A percentile compares a stretch with the other conserved stretches of the same genome.
These are phyloP conservation scores for Cutaneotrichosporon spelunceum DNA, from an alignment of 1,284 basidiomycete genomes.

Conservation along the genomic window DNA sequence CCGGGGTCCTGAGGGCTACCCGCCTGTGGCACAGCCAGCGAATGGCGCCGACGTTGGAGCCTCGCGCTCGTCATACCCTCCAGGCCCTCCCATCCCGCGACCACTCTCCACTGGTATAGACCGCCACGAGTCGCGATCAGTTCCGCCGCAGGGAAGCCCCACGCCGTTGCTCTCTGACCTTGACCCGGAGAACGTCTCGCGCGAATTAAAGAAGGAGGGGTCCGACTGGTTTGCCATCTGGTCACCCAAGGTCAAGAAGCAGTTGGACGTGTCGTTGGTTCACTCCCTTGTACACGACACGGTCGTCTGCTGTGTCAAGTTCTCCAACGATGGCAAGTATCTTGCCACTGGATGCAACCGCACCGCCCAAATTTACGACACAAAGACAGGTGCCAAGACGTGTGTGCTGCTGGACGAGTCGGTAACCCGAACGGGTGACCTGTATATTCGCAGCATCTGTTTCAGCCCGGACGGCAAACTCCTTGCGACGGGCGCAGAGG, in stretches of 20 bases:
- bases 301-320: conserved; percentile 90
- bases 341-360: conserved; percentile 89
- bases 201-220: conserved; percentile 69
- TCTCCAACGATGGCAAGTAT: conserved; percentile 81
- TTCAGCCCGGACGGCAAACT: conserved; percentile 78
- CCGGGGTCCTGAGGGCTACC: conserved; percentile 14
- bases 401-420: conserved; percentile 68
- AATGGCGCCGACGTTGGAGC: conserved; percentile 34
- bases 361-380: conserved; percentile 85
- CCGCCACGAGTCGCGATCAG: conserved; percentile 34
- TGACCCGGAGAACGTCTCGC: conserved; percentile 56
- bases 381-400: conserved; percentile 74
- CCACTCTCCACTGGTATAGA: conserved; percentile 42
- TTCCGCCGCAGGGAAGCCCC: conserved; percentile 24
- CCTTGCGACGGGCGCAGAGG: conserved; percentile 79
- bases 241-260: conserved; percentile 76
- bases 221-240: conserved; percentile 94
- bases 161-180: conserved; percentile 52
- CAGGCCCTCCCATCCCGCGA: conserved; percentile 30
- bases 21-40: conserved; percentile 30
- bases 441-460: conserved; percentile 78
- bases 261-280: conserved; percentile 80
- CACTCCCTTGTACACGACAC: conserved; percentile 92
- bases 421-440: conserved; percentile 64
- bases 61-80: conserved; percentile 23